Conservation (phyloP, 345 rosid genomes). For the Firmiana major region DNA sequence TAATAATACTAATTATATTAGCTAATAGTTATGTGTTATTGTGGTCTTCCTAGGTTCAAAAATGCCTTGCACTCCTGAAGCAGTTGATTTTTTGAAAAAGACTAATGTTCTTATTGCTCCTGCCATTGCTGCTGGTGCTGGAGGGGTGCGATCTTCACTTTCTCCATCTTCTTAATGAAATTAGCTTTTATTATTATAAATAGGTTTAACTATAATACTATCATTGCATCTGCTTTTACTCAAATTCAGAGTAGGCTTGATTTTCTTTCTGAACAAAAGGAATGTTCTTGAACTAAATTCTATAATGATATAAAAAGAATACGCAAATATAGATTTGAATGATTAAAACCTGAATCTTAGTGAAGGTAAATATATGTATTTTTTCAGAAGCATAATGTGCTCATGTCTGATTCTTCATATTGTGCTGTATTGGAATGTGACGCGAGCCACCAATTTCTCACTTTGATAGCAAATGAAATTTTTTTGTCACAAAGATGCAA, state of each 20-base stretch:
- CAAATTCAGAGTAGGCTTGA: not conserved
- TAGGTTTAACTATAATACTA: not conserved
- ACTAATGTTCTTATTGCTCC: slow-evolving; percentile 91
- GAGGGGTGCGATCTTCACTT: slow-evolving; percentile 63
- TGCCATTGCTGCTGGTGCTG: slow-evolving; percentile 98
- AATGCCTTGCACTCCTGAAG: slow-evolving; percentile 98
- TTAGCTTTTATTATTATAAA: slow-evolving; percentile 6
- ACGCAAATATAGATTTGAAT: not conserved
- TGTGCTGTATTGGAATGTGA: not conserved
- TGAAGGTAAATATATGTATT: not conserved
- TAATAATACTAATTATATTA: not conserved
- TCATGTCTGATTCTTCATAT: not conserved
- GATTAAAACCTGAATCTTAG: not conserved
- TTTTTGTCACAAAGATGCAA: not conserved
- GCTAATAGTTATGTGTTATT: slow-evolving; percentile 8
- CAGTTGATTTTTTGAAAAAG: slow-evolving; percentile 78
- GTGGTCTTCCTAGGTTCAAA: slow-evolving; percentile 63
- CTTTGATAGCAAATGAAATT: not conserved
- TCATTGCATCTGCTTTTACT: not conserved
- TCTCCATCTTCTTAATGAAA: not conserved
- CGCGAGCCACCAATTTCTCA: not conserved
- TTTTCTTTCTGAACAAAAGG: not conserved
- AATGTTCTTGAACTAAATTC: not conserved
- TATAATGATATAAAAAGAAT: not conserved
- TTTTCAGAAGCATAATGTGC: not conserved